Conservation (phyloP, 139 green algal species). For the Micromonas pusilla region DNA sequence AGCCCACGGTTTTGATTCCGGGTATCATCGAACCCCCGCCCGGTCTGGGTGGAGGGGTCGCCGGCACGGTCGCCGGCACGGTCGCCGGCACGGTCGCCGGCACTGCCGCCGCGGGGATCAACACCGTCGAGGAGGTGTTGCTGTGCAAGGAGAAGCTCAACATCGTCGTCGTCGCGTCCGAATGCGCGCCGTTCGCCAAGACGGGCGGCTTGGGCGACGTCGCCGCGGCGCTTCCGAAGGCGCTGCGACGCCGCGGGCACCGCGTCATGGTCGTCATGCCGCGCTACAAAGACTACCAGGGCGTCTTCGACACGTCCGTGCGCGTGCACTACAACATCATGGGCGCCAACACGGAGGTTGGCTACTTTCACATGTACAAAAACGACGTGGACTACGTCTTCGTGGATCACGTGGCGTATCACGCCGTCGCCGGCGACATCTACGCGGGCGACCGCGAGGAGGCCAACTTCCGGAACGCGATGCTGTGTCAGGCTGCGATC, state of each 20-base stretch:
- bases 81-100: not conserved
- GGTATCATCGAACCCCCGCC: no score
- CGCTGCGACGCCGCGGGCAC: conserved; percentile 51
- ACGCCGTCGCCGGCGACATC: conserved; percentile 50
- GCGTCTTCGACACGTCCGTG: conserved; percentile 87
- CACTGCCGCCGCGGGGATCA: not conserved
- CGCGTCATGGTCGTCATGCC: conserved; percentile 62
- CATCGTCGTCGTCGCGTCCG: conserved; percentile 89
- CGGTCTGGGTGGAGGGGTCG: no score
- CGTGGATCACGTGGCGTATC: conserved; percentile 63
- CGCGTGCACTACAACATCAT: conserved; percentile 55
- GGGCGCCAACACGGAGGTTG: conserved; percentile 50
- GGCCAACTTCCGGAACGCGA: conserved; percentile 36
- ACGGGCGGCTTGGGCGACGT: conserved; percentile 92
- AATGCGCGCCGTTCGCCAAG: conserved; percentile 95
- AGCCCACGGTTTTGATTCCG: no score
- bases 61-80: no score
- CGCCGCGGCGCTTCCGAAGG: conserved; percentile 78
- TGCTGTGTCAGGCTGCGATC: conserved; percentile 75
- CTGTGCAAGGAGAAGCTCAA: conserved; percentile 16
- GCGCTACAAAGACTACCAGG: conserved; percentile 83
- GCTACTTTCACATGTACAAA: conserved; percentile 30
- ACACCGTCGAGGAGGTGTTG: not conserved
- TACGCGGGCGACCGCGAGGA: conserved; percentile 48
- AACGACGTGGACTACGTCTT: conserved; percentile 54